Evolutionary conservation across 495 filamentous ascomycete species (phyloP).

Genomic region (Xylaria cubensis): DNA sequence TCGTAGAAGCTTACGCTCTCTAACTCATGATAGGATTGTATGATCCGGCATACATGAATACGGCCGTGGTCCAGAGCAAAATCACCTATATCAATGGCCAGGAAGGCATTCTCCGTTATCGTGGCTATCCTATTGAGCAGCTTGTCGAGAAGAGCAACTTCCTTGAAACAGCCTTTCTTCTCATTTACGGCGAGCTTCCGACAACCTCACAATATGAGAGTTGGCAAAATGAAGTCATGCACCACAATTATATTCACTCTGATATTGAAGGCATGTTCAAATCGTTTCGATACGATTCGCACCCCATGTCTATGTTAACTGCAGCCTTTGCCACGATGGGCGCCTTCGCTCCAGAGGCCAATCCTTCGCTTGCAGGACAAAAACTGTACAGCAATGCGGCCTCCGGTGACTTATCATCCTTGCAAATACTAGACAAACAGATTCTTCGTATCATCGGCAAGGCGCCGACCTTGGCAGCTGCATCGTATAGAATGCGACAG

Average conservation of each 20-base stretch:
- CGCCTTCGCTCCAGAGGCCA: constrained; percentile 46
- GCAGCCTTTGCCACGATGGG: constrained; percentile 51
- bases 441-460: constrained; percentile 50
- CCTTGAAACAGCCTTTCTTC: constrained; percentile 49
- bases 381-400: constrained; percentile 48
- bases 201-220: constrained; percentile 40
- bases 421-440: constrained; percentile 46
- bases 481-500: constrained; percentile 48
- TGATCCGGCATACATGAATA: constrained; percentile 63
- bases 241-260: constrained; percentile 46
- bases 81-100: constrained; percentile 61
- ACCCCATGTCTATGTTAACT: constrained; percentile 52
- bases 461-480: constrained; percentile 45
- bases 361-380: constrained; percentile 45
- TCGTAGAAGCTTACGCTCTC: background rate
- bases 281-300: constrained; percentile 47
- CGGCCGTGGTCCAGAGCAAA: constrained; percentile 54
- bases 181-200: constrained; percentile 53
- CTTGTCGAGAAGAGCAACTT: constrained; percentile 48
- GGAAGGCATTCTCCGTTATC: constrained; percentile 48
- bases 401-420: constrained; percentile 25
- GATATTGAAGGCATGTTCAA: constrained; percentile 43
- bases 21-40: constrained; percentile 43
- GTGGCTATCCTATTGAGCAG: constrained; percentile 52
- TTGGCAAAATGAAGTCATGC: constrained; percentile 49